A percentile compares a stretch with the other conserved stretches of the same genome.
phyloP scores from a whole-genome alignment of 2,329 filamentous ascomycete species.

The Coniella vitis region DNA sequence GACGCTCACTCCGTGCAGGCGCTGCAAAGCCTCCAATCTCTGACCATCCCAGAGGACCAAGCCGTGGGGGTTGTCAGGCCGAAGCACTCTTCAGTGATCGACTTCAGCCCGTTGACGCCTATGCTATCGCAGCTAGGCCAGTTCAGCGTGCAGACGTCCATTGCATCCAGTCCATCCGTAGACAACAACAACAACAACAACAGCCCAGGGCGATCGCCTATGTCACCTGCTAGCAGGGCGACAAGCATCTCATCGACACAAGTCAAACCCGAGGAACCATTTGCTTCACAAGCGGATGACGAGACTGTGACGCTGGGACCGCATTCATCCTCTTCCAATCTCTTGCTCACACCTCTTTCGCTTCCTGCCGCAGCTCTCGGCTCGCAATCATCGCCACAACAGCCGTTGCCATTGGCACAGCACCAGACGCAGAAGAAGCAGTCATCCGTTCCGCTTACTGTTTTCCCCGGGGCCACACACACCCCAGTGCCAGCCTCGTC shows the following conservation, averaged over 20 bases:
- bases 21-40: constrained; percentile 4
- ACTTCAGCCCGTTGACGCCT: constrained; percentile 10
- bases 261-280: background rate
- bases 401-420: background rate
- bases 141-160: constrained; percentile 3
- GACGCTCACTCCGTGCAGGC: constrained; percentile 4
- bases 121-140: constrained; percentile 9
- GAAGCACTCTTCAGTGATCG: constrained; percentile 8
- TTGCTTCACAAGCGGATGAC: background rate
- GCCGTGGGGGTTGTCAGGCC: constrained; percentile 6
- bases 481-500: background rate
- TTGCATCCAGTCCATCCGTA: constrained; percentile 1
- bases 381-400: too few relatives aligned
- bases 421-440: background rate
- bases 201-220: constrained; percentile 4
- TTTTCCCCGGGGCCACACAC: background rate
- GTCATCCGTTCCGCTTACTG: background rate
- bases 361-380: background rate
- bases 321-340: background rate
- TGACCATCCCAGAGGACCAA: constrained; percentile 11
- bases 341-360: background rate
- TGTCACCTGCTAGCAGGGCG: constrained; percentile 2
- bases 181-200: constrained; percentile 3
- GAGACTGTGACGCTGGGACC: background rate
- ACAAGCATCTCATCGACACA: constrained; percentile 5